phyloP scores from a whole-genome alignment of 805 yeast species.

The Yarrowia divulgata region DNA sequence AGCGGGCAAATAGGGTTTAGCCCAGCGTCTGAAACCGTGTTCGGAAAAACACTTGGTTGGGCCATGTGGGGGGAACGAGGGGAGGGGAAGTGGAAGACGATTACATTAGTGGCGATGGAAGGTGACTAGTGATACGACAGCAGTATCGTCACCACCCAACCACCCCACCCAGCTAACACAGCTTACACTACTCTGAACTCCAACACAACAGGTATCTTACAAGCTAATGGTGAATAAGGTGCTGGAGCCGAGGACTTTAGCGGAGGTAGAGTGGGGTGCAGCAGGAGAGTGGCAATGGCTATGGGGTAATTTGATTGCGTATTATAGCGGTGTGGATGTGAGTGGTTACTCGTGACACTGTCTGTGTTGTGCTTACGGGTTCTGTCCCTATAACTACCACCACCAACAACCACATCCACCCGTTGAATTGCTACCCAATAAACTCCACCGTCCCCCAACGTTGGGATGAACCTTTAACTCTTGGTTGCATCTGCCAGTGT shows the following conservation, averaged over 20 bases:
- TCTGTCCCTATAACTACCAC: too few species aligned
- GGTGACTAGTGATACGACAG: too few species aligned
- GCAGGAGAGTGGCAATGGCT: slow-evolving; percentile 11
- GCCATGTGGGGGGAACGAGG: not conserved
- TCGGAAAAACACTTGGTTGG: slow-evolving; percentile 28
- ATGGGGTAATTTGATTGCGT: not conserved
- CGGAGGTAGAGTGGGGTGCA: slow-evolving; percentile 38
- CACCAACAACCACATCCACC: too few species aligned
- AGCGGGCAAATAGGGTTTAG: slow-evolving; percentile 1
- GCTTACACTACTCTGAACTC: too few species aligned
- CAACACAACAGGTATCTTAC: not conserved
- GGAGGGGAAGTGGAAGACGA: not conserved
- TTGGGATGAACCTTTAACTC: slow-evolving; percentile 26
- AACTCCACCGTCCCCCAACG: slow-evolving; percentile 38
- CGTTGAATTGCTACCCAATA: slow-evolving; percentile 19
- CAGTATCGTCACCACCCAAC: too few species aligned
- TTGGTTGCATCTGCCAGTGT: slow-evolving; percentile 18
- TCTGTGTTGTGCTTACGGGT: too few species aligned
- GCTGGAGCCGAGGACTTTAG: slow-evolving; percentile 38
- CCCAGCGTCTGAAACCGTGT: slow-evolving; percentile 33
- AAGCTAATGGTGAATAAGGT: slow-evolving; percentile 24
- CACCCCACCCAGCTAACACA: too few species aligned
- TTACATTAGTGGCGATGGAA: too few species aligned
- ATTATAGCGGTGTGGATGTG: too few species aligned
- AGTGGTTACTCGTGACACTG: too few species aligned